Base-by-base conservation (phyloP, 2,329 filamentous ascomycete species). In the Ophiocordyceps sinensis region DNA sequence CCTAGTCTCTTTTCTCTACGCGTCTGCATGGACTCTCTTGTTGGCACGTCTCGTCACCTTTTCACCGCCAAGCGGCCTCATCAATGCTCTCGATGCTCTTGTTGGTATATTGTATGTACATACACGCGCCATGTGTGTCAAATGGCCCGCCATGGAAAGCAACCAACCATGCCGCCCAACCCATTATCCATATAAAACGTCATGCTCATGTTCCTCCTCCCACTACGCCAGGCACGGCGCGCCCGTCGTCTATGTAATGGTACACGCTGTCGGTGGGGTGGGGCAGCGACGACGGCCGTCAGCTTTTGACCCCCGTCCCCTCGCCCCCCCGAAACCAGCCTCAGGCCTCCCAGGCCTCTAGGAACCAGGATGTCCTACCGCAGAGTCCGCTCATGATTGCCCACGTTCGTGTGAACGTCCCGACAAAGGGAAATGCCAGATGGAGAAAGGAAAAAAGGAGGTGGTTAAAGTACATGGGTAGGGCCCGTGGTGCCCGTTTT, bases 141-240 rank as follows among this genome's bases (percentile, higher is more conserved):
- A 35, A 35, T 15, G n/a, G 15, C 32, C 32, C 15, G n/a, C 32
- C 15, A 15, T n/a, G 32, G 32, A 26, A 26, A 26, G 9, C 14
- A 10, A n/a, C 32, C 9, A 15, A 9, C 17, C 15, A 14, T 8
- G 8, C 15, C 15, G n/a, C 32, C 23, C 15, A 35, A 28, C 13
- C 35, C 40, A 37, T 32, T 32, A 34, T 38, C 40, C 35, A 28
- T 38, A 14, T 38, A 15, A 29, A 29, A 32, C 35, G 28, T 41
- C 28, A 41, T 32, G 36, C 28, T 41, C 35, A 28, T 41, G 14
- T 26, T 26, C 40, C 28, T 37, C 28, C 34, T 17, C 28, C 37
- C 29, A 31, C 37, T 37, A 12, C 26, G 35, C 23, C 13, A 14
- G 9, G 5, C 19, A 23, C n/a, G 14, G 17, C 19, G 7, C 17